Conservation (phyloP, 352 stramenopile genomes). For the Phytophthora citricola region DNA sequence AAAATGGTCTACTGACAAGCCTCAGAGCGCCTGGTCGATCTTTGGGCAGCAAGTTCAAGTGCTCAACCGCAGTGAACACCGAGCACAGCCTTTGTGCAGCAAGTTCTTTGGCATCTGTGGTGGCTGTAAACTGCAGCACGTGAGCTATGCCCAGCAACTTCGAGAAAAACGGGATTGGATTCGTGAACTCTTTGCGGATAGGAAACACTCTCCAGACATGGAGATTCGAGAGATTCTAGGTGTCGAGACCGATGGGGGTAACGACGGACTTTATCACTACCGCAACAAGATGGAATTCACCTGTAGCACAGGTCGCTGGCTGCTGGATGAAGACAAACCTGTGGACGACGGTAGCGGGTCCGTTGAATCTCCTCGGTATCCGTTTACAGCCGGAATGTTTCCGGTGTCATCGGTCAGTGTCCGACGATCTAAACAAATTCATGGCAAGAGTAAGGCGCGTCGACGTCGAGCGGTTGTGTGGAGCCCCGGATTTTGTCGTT, state of each 20-base stretch:
- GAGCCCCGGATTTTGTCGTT: constrained; percentile 78
- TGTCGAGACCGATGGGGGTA: constrained; percentile 9
- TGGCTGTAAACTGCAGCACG: constrained; percentile 76
- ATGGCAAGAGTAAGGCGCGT: constrained; percentile 42
- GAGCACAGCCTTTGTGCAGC: constrained; percentile 44
- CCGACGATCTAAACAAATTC: constrained; percentile 44
- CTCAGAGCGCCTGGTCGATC: constrained; percentile 31
- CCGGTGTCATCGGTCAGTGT: constrained; percentile 55
- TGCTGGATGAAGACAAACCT: constrained; percentile 56
- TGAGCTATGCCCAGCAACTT: constrained; percentile 63
- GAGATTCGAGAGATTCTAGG: constrained; percentile 54
- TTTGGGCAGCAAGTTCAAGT: constrained; percentile 49
- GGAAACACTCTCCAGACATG: constrained; percentile 39
- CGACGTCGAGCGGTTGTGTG: constrained; percentile 40
- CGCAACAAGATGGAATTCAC: constrained; percentile 90
- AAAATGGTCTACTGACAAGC: constrained; percentile 28
- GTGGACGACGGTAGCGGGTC: constrained; percentile 1
- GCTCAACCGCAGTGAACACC: constrained; percentile 38
- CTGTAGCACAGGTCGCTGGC: constrained; percentile 76
- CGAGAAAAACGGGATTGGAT: constrained; percentile 71
- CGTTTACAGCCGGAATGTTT: constrained; percentile 80
- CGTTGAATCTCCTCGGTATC: constrained; percentile 13
- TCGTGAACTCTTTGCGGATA: constrained; percentile 37
- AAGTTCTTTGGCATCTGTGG: constrained; percentile 75
- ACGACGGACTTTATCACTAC: constrained; percentile 48